Evolutionary conservation across 345 rosid species (phyloP).

Genomic region (Corchorus olitorius): DNA sequence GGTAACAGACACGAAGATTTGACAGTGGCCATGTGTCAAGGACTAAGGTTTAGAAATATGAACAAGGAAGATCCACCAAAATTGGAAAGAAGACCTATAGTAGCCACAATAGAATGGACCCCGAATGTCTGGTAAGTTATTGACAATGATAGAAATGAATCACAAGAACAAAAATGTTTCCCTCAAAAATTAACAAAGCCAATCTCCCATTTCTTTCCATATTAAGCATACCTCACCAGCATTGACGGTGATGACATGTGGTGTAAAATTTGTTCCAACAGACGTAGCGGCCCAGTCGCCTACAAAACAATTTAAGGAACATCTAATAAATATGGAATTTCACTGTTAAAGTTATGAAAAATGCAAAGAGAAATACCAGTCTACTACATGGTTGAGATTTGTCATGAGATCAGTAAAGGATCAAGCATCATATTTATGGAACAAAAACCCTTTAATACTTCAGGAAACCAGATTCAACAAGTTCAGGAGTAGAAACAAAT

Average conservation of each 20-base stretch:
- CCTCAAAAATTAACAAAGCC: neutral
- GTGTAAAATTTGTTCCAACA: conserved; percentile 69
- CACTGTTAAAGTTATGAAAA: conserved; percentile 10
- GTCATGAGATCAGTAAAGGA: neutral
- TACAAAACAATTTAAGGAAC: conserved; percentile 31
- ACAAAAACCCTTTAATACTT: neutral
- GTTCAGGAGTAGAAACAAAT: conserved; percentile 3
- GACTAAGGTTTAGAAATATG: neutral
- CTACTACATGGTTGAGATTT: neutral
- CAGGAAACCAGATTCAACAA: conserved; percentile 8
- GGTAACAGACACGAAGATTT: neutral
- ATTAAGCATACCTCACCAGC: conserved; percentile 70
- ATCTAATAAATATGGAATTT: conserved; percentile 17
- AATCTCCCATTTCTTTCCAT: neutral
- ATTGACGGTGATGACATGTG: conserved; percentile 79
- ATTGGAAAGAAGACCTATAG: neutral
- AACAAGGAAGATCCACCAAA: neutral
- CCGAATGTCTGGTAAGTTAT: neutral
- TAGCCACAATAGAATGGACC: conserved; percentile 12
- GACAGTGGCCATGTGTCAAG: neutral
- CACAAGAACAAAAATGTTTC: neutral
- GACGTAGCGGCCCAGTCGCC: conserved; percentile 55
- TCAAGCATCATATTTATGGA: neutral
- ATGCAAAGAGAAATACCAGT: neutral
- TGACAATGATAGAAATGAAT: neutral